Base-by-base conservation (phyloP, 1,139 yeast species). In the Geotrichum klebahnii region DNA sequence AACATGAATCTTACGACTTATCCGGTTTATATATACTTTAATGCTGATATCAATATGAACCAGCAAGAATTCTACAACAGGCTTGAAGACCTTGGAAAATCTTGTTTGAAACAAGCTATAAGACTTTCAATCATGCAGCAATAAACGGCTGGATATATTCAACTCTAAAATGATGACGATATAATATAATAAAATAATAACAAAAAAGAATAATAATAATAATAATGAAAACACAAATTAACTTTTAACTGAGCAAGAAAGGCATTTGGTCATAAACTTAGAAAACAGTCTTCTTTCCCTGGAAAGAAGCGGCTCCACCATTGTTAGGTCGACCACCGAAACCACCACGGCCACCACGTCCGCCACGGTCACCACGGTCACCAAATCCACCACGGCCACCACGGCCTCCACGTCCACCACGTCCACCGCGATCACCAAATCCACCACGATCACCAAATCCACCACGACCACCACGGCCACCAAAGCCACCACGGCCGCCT, bases 331-430 rank as follows among this genome's bases (percentile, higher is more conserved):
- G 38, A 26, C 61, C 61, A 17, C 73, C 69, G 50, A 71, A 69
- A 38, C 80, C 75, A 56, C 78, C 72, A 55, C 77, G 68, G 56
- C 73, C 71, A 51, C 75, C 67, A 50, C 73, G 69, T 51, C 71
- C 61, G 29, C 65, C 57, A 51, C 57, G 54, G 26, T 70, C 65
- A 52, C 46, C 33, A 19, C 67, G 61, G 54, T 71, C 68, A 55
- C 73, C 71, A 22, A 42, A 28, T 19, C 19, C 37, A 17, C 45
- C 45, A 32, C 26, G 28, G 49, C 79, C 73, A 53, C 79, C 77
- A 53, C 75, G 66, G 53, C 61, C 61, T 52, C 72, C 70, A 55
- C 68, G 33, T 17, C 63, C 55, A 34, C 65, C 55, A 42, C 65
- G 59, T 34, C 61, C 61, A 22, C 73, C 70, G 50, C 71, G 69